Base-by-base conservation (phyloP, 768 basidiomycete genomes). In the Clitopilus hobsonii region DNA sequence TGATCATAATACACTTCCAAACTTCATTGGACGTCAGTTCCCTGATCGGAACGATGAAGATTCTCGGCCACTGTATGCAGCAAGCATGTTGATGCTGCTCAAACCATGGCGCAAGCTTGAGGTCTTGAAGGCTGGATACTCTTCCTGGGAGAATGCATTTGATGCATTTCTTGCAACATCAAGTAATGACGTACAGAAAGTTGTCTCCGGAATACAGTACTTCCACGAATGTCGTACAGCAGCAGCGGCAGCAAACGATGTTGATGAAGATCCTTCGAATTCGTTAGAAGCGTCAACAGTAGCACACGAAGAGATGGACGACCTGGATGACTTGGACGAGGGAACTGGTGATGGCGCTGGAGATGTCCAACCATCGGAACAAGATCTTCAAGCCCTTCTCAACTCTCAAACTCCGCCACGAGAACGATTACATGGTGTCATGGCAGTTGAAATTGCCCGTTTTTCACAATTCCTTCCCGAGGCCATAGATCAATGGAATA, bases 11-110 rank as follows among this genome's bases (percentile, higher is more conserved):
- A 74, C 53, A 0, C 32, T 77, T 0, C 71, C 72, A 0, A 69
- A 72, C 29, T 66, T 78, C 49, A 57, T 75, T 16, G 77, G 76
- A 0, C 60, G 52, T 0, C 73, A 58, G 20, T 73, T 78, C 51
- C 71, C 75, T 1, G 26, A 59, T 0, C 5, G 52, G 0, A 61
- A 75, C 52, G 64, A 72, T 24, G 14, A 41, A 1, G 62, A 64
- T 0, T 26, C 26, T 1, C 29, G 58, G 0, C 24, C 56, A 0
- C 66, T 73, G 11, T 79, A 74, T 45, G 70, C 60, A 30, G 74
- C 75, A 3, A 61, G 50, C 1, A 73, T 74, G 60, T 57, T 77
- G 0, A 52, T 69, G 41, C 60, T 76, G 2, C 54, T 77, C 5
- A 70, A 70, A 51, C 76, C 76, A 1, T 79, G 75, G 77, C 53